Evolutionary conservation across 192 early-diverging fungal species (phyloP).

Genomic region (Spizellomyces sp.): DNA sequence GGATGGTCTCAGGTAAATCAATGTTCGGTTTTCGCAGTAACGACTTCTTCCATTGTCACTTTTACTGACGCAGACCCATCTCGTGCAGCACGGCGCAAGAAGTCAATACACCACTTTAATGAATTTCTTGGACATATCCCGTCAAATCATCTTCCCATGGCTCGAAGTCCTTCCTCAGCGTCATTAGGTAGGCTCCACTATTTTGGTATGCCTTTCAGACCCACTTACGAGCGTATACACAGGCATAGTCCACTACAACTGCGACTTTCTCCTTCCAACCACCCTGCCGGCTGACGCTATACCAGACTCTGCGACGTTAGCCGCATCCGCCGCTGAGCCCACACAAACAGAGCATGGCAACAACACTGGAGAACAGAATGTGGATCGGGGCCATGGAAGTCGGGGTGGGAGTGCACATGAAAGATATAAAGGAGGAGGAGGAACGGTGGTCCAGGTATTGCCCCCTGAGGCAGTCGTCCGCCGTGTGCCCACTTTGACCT

Average conservation of each 20-base stretch:
- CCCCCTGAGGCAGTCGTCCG: constrained; percentile 14
- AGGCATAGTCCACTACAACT: constrained; percentile 33
- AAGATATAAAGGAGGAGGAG: constrained; percentile 16
- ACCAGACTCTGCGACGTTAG: background rate
- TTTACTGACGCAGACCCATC: no score
- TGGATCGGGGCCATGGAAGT: constrained; percentile 2
- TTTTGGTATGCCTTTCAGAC: no score
- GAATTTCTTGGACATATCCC: no score
- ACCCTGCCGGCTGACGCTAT: background rate
- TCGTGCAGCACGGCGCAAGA: no score
- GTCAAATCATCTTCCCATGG: no score
- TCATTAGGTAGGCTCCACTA: no score
- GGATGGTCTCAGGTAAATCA: background rate
- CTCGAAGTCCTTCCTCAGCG: no score
- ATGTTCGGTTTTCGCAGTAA: no score
- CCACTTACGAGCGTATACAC: background rate
- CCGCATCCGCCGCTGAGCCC: constrained; percentile 14
- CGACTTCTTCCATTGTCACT: no score
- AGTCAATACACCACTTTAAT: no score
- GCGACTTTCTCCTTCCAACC: constrained; percentile 27
- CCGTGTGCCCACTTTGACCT: constrained; percentile 10
- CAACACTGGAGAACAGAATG: background rate
- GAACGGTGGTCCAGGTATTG: constrained; percentile 14
- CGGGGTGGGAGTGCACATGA: constrained; percentile 3
- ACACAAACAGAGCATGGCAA: background rate